Percentiles rank a stretch among this genome's conserved stretches.
These are phyloP conservation scores for Malania oleifera DNA, from an alignment of 164 flowering plant species.

Conservation along the genomic window DNA sequence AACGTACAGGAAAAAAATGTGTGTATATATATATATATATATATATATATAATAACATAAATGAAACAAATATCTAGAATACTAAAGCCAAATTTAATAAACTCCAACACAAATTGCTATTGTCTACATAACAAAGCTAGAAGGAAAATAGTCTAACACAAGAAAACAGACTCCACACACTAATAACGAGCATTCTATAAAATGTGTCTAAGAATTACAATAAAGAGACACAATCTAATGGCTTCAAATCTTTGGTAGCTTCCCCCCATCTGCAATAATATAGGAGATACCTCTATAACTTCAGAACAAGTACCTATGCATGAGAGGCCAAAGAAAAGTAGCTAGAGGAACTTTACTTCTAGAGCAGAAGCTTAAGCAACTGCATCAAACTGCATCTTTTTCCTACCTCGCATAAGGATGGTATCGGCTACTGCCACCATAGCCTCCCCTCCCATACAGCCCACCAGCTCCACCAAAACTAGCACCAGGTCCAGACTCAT, in stretches of 20 bases:
- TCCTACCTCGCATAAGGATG: slow-evolving; percentile 86
- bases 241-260: slow-evolving; percentile 16
- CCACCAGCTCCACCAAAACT: slow-evolving; percentile 71
- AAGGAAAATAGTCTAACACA: slow-evolving; percentile 8
- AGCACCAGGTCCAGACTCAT: slow-evolving; percentile 72
- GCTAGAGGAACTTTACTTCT: slow-evolving; percentile 43
- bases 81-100: slow-evolving; percentile 5
- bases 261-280: slow-evolving; percentile 7
- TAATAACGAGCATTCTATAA: slow-evolving; percentile 11
- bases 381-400: slow-evolving; percentile 15
- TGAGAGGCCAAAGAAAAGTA: slow-evolving; percentile 12
- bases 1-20: no score
- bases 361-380: slow-evolving; percentile 33
- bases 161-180: slow-evolving; percentile 7
- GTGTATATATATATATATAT: no score
- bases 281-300: slow-evolving; percentile 20
- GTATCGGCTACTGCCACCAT: slow-evolving; percentile 82
- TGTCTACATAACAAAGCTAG: slow-evolving; percentile 21
- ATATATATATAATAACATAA: neutral
- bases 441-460: slow-evolving; percentile 76
- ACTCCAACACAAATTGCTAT: slow-evolving; percentile 5
- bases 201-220: slow-evolving; percentile 18
- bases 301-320: slow-evolving; percentile 20
- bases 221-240: slow-evolving; percentile 11
- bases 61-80: slow-evolving; percentile 12